Conservation (phyloP, 345 rosid species). For the Rhodomyrtus tomentosa region DNA sequence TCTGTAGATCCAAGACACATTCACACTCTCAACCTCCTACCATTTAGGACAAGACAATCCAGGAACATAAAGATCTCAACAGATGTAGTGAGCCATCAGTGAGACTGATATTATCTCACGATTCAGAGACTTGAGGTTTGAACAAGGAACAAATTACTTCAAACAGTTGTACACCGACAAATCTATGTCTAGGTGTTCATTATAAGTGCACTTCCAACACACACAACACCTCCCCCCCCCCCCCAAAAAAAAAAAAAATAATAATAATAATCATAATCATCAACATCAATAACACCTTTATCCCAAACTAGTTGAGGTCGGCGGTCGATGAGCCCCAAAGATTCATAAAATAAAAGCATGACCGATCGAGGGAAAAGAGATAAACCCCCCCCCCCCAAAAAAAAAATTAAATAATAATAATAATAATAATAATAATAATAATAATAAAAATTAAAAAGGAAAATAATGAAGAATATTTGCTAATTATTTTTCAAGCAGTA, state of each 20-base stretch:
- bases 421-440: too few relatives aligned
- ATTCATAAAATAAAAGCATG: too few relatives aligned
- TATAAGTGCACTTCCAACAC: background rate
- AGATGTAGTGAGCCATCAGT: background rate
- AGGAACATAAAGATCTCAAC: background rate
- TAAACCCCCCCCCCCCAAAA: fast-evolving
- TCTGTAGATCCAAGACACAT: background rate
- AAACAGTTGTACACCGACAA: background rate
- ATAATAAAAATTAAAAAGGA: too few relatives aligned
- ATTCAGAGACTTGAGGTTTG: background rate
- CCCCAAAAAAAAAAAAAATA: background rate
- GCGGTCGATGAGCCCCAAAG: too few relatives aligned
- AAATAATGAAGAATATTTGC: background rate
- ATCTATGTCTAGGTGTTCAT: background rate
- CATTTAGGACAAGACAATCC: background rate
- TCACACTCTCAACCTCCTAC: background rate
- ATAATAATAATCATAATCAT: too few relatives aligned
- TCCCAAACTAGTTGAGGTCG: too few relatives aligned
- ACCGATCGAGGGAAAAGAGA: too few relatives aligned
- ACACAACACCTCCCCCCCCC: too few relatives aligned
- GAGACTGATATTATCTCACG: background rate
- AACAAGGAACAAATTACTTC: background rate
- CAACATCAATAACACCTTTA: too few relatives aligned
- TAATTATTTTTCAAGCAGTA: background rate
- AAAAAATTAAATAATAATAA: too few relatives aligned